phyloP scores from a whole-genome alignment of 176 grass and related monocot genomes.

The Eragrostis curvula region DNA sequence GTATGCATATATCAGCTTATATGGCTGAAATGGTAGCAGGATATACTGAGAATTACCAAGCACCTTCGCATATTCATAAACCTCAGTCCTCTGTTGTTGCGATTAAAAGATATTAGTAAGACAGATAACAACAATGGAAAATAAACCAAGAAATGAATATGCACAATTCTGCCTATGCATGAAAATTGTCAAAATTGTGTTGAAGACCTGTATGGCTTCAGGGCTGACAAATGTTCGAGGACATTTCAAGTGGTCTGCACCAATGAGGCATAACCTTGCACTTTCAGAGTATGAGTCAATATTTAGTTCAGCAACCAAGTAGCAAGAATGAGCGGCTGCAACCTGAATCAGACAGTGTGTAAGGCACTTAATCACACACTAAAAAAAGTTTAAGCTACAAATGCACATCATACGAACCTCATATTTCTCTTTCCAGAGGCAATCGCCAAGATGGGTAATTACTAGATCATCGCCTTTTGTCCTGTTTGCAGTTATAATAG shows the following conservation, averaged over 20 bases:
- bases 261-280: slow-evolving; percentile 90
- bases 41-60: slow-evolving; percentile 97
- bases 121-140: slow-evolving; percentile 27
- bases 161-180: slow-evolving; percentile 17
- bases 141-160: slow-evolving; percentile 24
- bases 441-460: slow-evolving; percentile 95
- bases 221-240: slow-evolving; percentile 88
- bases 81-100: slow-evolving; percentile 81
- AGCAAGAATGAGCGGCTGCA: slow-evolving; percentile 93
- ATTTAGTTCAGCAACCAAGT: slow-evolving; percentile 95
- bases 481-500: slow-evolving; percentile 95
- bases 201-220: slow-evolving; percentile 89
- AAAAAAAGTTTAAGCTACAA: slow-evolving; percentile 34
- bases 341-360: slow-evolving; percentile 61
- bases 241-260: slow-evolving; percentile 91
- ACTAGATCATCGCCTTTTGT: slow-evolving; percentile 93
- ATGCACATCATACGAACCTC: slow-evolving; percentile 66
- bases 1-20: slow-evolving; percentile 96
- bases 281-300: slow-evolving; percentile 83
- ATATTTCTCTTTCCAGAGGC: slow-evolving; percentile 97
- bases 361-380: slow-evolving; percentile 30
- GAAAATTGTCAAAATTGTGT: slow-evolving; percentile 6
- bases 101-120: slow-evolving; percentile 45
- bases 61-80: slow-evolving; percentile 97
- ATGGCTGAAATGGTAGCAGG: slow-evolving; percentile 88